Evolutionary conservation across 352 stramenopile genomes (phyloP), one percentile per base, ranked within the genome.

Genomic region (Plasmopara viticola): DNA sequence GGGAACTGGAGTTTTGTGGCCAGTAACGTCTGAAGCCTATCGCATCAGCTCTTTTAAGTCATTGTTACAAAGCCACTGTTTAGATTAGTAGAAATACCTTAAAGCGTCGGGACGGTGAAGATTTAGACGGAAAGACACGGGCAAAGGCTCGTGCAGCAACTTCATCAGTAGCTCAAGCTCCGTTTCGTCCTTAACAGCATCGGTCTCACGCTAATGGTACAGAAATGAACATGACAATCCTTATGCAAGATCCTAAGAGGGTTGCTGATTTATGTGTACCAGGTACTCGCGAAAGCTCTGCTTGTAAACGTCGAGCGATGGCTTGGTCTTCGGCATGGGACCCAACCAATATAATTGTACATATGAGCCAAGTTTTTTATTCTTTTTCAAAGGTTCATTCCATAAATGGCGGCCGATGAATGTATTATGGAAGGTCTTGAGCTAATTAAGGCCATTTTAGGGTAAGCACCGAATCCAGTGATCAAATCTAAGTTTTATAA

Each of bases 51-150:
- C 31, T 44, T 39, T 47, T 15, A 25, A 48, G 14, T 37, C 6
- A 39, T 20, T 41, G 13, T 6, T 18, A 17, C 5, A 41, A 5
- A n/a, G 14, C 12, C 37, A 41, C n/a, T 17, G 6, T 2, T n/a
- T n/a, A 18, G 9, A 18, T n/a, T 15, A 18, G 20, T 25, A 3
- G 5, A 44, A 6, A 37, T 37, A 77, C 77, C 67, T 68, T 40
- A 67, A 29, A 9, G 75, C 69, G 12, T 88, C 76, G 8, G 68
- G 60, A 30, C 78, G 78, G 46, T 90, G 78, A 28, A 90, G 52
- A 58, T 91, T 94, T 20, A 94, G 58, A 47, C 83, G 83, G 64
- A 94, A 94, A 1, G 75, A 90, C 43, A 94, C 66, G 17, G 83
- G 80, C 42, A 94, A 65, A 14, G 83, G 83, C 53, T 83, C 63